Percentiles rank a stretch among this genome's conserved stretches.
These are phyloP conservation scores for Coffea eugenioides DNA, from an alignment of 257 asterid genomes.

Conservation along the genomic window DNA sequence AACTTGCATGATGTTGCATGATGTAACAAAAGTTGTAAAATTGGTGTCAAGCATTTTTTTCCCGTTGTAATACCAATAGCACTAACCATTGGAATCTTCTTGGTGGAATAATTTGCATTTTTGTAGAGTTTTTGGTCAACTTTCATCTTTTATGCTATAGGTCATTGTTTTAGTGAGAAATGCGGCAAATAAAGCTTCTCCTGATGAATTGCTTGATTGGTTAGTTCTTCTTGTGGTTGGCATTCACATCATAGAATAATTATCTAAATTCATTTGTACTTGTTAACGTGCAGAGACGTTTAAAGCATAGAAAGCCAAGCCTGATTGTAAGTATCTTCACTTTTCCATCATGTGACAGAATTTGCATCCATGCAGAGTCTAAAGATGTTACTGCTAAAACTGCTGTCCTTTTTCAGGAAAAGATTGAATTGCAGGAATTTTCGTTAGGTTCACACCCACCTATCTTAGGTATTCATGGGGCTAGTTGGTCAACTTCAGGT, in stretches of 20 bases:
- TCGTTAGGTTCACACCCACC: constrained; percentile 94
- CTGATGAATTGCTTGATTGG: neutral
- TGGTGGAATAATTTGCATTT: neutral
- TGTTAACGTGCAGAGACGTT: constrained; percentile 66
- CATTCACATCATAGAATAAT: neutral
- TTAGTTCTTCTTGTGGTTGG: neutral
- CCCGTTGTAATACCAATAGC: neutral
- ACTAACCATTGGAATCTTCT: neutral
- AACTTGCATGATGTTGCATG: neutral
- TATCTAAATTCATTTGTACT: constrained; percentile 6
- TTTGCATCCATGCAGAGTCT: constrained; percentile 6
- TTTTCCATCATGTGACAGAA: constrained; percentile 16
- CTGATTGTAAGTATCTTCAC: constrained; percentile 66
- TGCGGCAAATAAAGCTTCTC: neutral
- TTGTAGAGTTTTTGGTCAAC: neutral
- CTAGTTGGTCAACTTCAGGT: constrained; percentile 81
- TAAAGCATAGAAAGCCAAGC: constrained; percentile 79
- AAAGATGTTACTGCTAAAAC: constrained; percentile 8
- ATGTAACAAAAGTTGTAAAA: neutral
- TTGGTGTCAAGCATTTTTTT: neutral
- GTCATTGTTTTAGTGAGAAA: neutral
- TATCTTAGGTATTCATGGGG: constrained; percentile 73
- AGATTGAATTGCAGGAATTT: constrained; percentile 78
- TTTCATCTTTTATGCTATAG: neutral
- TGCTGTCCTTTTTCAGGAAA: constrained; percentile 56